Conservation (phyloP, 2,329 filamentous ascomycete genomes). For the Ophiosphaerella narmari region DNA sequence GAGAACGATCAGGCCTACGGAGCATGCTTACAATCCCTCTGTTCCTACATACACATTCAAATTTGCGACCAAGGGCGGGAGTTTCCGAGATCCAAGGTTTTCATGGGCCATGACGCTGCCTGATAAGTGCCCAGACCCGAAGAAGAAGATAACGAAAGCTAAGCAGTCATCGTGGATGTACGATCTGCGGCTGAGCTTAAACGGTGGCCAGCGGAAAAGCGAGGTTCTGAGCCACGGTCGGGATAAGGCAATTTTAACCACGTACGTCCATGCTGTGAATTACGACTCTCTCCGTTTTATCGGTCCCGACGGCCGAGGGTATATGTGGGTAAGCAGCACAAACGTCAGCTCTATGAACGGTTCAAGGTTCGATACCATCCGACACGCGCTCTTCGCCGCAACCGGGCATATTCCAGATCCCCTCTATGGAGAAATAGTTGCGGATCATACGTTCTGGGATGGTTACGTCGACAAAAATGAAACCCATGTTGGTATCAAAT, state of each 20-base stretch:
- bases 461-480: constrained; percentile 25
- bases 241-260: constrained; percentile 27
- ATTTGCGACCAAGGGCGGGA: constrained; percentile 31
- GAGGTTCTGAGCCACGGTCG: constrained; percentile 27
- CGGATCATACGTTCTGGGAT: constrained; percentile 43
- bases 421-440: constrained; percentile 40
- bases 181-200: constrained; percentile 28
- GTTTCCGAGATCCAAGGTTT: constrained; percentile 28
- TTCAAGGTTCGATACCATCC: constrained; percentile 33
- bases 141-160: constrained; percentile 3
- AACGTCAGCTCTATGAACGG: constrained; percentile 29
- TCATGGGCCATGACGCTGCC: constrained; percentile 34
- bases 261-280: constrained; percentile 36
- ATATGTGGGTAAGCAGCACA: constrained; percentile 38
- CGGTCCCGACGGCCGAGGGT: constrained; percentile 30
- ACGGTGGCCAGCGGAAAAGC: constrained; percentile 27
- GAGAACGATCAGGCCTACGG: constrained; percentile 23
- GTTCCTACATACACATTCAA: constrained; percentile 26
- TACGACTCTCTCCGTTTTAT: constrained; percentile 41
- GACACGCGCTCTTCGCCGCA: constrained; percentile 39
- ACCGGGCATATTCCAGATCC: constrained; percentile 28
- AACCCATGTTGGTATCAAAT: constrained; percentile 18
- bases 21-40: constrained; percentile 13
- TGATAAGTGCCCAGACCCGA: background rate
- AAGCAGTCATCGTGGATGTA: constrained; percentile 29